Base-by-base conservation (phyloP, 2,329 filamentous ascomycete species). In the Diaporthe australafricana region DNA sequence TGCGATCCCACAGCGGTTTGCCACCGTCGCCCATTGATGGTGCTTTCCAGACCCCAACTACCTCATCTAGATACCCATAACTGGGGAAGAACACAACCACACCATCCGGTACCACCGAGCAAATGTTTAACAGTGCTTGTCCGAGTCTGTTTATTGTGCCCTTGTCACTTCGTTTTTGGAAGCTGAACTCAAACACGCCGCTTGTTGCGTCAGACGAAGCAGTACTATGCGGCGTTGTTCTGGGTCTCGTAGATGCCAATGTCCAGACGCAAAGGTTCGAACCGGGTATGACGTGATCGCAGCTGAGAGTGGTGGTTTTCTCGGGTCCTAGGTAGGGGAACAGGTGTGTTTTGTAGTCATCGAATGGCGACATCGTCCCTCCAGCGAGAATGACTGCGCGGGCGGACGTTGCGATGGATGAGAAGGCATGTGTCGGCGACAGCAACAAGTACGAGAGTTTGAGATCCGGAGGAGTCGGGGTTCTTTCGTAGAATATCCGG, bases 321-420 rank as follows among this genome's bases (percentile, higher is more conserved):
- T 84, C 81, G 0, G 86, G 76, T 0, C 88, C 79, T 0, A 98
- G 81, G 62, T 93, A 92, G 0, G 96, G 93, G 74, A 99, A 96
- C 0, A 99, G 86, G 77, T 98, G 94, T 5, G 92, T 88, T 45
- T 89, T 91, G 81, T 98, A 99, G 82, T 98, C 96, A 30, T 92
- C 89, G 85, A 98, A 97, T 0, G 96, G 96, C 2, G 96, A 97
- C 96, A 99, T 98, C 32, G 96, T 99, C 27, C 96, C 96, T 71
- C 96, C 96, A 0, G 95, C 96, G 4, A 99, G 85, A 52, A 99
- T 92, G 4, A 99, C 93, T 2, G 96, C 94, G 71, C 95, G 88
- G 0, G 96, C 94, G 74, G 93, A 91, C 38, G 94, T 91, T 2
- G 96, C 94, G 66, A 98, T 93, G 14, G 95, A 93, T 9, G 92